A percentile compares a stretch with the other conserved stretches of the same genome.
phyloP scores from a whole-genome alignment of 2,329 filamentous ascomycete species.

The Neodidymelliopsis sp. region DNA sequence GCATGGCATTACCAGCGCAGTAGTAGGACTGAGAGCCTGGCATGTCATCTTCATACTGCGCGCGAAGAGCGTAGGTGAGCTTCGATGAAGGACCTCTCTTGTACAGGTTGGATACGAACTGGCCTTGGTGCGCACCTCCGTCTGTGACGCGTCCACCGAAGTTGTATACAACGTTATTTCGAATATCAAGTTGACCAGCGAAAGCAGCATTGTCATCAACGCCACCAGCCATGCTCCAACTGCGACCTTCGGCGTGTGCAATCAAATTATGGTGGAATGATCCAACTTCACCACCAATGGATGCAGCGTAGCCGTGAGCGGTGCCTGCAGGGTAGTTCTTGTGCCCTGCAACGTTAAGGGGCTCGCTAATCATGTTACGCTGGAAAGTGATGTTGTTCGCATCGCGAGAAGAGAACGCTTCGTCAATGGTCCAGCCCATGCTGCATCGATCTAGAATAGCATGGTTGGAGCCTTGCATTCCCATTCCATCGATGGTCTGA shows the following conservation, averaged over 20 bases:
- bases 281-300: conserved; percentile 45
- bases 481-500: conserved; percentile 47
- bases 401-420: conserved; percentile 45
- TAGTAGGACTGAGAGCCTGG: conserved; percentile 46
- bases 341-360: conserved; percentile 48
- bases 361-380: conserved; percentile 48
- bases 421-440: conserved; percentile 48
- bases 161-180: conserved; percentile 51
- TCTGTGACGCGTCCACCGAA: conserved; percentile 47
- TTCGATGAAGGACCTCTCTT: conserved; percentile 43
- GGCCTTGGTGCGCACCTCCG: conserved; percentile 43
- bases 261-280: conserved; percentile 49
- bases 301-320: conserved; percentile 25
- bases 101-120: conserved; percentile 48
- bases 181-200: conserved; percentile 43
- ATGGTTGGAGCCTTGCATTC: conserved; percentile 46
- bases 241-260: conserved; percentile 52
- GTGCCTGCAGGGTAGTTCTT: conserved; percentile 48
- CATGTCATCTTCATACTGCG: conserved; percentile 43
- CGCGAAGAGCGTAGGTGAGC: conserved; percentile 36
- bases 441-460: conserved; percentile 48
- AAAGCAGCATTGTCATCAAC: conserved; percentile 41
- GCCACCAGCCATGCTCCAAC: conserved; percentile 50
- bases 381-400: conserved; percentile 49
- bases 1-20: conserved; percentile 47